Evolutionary conservation across 108 stramenopile species (phyloP), one percentile per base, ranked within the genome.

Genomic region (Chaetoceros muelleri): DNA sequence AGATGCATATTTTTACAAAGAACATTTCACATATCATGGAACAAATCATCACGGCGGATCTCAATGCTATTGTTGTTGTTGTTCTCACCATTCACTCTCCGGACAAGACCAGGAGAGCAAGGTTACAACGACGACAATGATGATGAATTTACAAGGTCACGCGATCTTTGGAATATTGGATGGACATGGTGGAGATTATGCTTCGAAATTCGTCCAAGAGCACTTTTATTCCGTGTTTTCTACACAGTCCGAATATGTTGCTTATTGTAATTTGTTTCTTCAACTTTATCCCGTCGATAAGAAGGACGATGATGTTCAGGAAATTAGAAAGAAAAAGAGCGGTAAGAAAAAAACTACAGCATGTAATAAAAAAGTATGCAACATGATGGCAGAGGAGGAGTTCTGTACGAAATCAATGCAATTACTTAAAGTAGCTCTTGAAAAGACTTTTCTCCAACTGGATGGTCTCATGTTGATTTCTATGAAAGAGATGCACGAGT

Each of bases 171-270:
- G 76, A 19, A 84, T 95, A 44, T 84, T 88, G 66, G 93, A 95
- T 66, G 89, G 93, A 44, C 93, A 95, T 62, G 93, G 93, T 10
- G 93, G 93, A 7, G 61, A 69, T 28, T 86, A 83, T 69, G 80
- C 93, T n/a, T 79, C 85, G 23, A 51, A 72, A 24, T 89, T 59
- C 64, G 72, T 74, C 23, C 78, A 72, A 10, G 57, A 71, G 8
- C 69, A 86, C 56, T 76, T 94, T 50, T 30, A 74, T 1, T 28
- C 49, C 10, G 65, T 80, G 18, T 77, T 94, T 20, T 75, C 71
- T 8, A 30, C 48, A 26, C 73, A 48, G 49, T 23, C 58, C 23
- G 66, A 83, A 24, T 72, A 80, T 56, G 58, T 59, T 19, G 53
- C 71, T 26, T 93, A 93, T 58, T 58, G 74, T 24, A 61, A 66